Base-by-base conservation (phyloP, 257 asterid species). In the Ehretia macrophylla region DNA sequence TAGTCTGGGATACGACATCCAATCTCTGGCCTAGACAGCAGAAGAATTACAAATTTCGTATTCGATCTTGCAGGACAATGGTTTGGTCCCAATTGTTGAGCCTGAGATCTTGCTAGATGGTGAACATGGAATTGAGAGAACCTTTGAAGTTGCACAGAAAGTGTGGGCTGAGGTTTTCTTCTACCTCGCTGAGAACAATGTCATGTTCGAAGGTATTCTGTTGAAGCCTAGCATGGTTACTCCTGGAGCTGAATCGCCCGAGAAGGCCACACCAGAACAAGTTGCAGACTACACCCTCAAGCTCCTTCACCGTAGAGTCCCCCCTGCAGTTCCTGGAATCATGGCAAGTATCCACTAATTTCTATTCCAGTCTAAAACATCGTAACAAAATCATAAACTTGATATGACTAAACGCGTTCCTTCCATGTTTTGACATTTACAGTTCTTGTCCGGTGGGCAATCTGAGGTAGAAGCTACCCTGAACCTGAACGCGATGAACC, bases 101-200 rank as follows among this genome's bases (percentile, higher is more conserved):
- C 93, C 93, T 11, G 95, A 82, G 78, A 81, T 82, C 71, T 56
- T 87, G 72, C 73, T 79, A n/a, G 93, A 86, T 49, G 95, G 90
- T 27, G 93, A 86, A 1, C 93, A 86, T 53, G 73, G 75, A 19
- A 86, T 84, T 39, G 93, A 86, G 17, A 86, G 83, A 53, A 86
- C 95, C 0, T 83, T 81, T 32, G 92, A 83, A 62, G 87, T 83
- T 20, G 90, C 95, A 8, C 77, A 53, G 54, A 67, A 79, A 60
- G 95, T 85, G 50, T 83, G 88, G 90, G 90, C 95, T 6, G 88
- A 86, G 74, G 95, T 83, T 35, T 83, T 86, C 86, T 86, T 79
- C 75, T 81, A 86, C 85, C 72, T 83, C 4, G 85, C 90, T 1
- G 74, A 86, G 68, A 86, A 86, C 73, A 80, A 82, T 62, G 93